Percentiles rank a stretch among this genome's conserved stretches.
Conservation (phyloP, 2,329 filamentous ascomycete genomes). For the Anthostomella pinea region DNA sequence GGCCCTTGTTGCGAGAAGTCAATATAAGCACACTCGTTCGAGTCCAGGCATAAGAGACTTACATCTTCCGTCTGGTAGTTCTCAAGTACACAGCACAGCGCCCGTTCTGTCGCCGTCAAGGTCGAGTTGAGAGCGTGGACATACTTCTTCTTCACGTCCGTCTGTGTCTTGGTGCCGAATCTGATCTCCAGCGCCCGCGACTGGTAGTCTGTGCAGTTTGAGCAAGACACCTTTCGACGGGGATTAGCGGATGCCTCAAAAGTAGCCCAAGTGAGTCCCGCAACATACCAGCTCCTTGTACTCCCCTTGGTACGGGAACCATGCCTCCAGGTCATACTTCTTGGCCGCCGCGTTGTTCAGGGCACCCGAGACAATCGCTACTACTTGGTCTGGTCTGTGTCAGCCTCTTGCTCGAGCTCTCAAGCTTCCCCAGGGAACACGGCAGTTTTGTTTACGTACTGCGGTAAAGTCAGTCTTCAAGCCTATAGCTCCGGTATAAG, state of each 20-base stretch:
- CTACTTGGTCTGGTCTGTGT: too few relatives aligned
- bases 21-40: too few relatives aligned
- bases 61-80: constrained; percentile 92
- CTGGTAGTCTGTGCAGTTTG: constrained; percentile 98
- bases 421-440: too few relatives aligned
- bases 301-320: constrained; percentile 94
- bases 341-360: constrained; percentile 86
- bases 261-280: too few relatives aligned
- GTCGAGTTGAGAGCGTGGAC: constrained; percentile 64
- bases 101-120: constrained; percentile 85
- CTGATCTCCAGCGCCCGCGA: constrained; percentile 90
- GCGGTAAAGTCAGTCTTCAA: too few relatives aligned
- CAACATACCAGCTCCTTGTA: constrained; percentile 98
- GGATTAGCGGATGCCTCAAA: too few relatives aligned
- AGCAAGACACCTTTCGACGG: too few relatives aligned
- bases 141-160: constrained; percentile 84
- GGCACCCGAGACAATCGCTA: constrained; percentile 93
- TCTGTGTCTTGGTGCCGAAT: constrained; percentile 83
- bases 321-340: constrained; percentile 95
- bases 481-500: too few relatives aligned
- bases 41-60: constrained; percentile 33
- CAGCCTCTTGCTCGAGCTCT: too few relatives aligned
- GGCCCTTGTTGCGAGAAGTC: too few relatives aligned
- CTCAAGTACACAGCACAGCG: constrained; percentile 91
- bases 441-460: too few relatives aligned